Evolutionary conservation across 2,329 filamentous ascomycete species (phyloP).

Genomic region (Pseudonectria foliicola): DNA sequence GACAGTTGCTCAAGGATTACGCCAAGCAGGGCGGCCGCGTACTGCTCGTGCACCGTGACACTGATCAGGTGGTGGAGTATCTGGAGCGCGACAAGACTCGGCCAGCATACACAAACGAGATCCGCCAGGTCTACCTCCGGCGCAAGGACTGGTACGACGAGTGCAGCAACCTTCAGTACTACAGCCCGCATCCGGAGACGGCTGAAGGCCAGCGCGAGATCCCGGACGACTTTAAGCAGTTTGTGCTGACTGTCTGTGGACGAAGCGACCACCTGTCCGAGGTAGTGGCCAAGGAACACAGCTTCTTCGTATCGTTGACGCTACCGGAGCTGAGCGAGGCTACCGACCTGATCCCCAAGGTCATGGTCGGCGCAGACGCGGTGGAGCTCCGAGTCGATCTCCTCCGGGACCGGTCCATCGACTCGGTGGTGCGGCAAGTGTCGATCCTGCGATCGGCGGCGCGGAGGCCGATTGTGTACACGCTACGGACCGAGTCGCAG

Average conservation of each 20-base stretch:
- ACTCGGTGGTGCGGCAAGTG: slow-evolving; percentile 77
- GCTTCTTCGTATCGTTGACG: slow-evolving; percentile 91
- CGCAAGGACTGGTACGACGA: slow-evolving; percentile 84
- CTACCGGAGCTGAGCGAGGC: slow-evolving; percentile 64
- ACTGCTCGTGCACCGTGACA: slow-evolving; percentile 79
- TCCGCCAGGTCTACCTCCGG: slow-evolving; percentile 82
- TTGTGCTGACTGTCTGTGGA: slow-evolving; percentile 33
- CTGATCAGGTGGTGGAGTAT: slow-evolving; percentile 81
- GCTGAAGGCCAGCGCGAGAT: slow-evolving; percentile 18
- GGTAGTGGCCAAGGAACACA: slow-evolving; percentile 53
- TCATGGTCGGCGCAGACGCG: slow-evolving; percentile 81
- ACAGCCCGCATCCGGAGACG: slow-evolving; percentile 58
- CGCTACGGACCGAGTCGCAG: slow-evolving; percentile 76
- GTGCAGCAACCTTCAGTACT: slow-evolving; percentile 92
- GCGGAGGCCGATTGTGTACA: slow-evolving; percentile 82
- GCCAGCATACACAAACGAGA: slow-evolving; percentile 87
- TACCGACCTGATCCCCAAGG: slow-evolving; percentile 57
- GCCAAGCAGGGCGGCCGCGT: slow-evolving; percentile 74
- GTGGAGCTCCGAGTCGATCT: slow-evolving; percentile 93
- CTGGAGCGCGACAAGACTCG: slow-evolving; percentile 82
- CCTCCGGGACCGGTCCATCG: slow-evolving; percentile 65
- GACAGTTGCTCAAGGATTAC: slow-evolving; percentile 67
- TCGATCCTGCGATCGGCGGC: slow-evolving; percentile 67
- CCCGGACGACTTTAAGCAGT: slow-evolving; percentile 29
- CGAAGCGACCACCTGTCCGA: slow-evolving; percentile 39